Evolutionary conservation across 345 rosid genomes (phyloP).

Genomic region (Melaleuca quinquenervia): DNA sequence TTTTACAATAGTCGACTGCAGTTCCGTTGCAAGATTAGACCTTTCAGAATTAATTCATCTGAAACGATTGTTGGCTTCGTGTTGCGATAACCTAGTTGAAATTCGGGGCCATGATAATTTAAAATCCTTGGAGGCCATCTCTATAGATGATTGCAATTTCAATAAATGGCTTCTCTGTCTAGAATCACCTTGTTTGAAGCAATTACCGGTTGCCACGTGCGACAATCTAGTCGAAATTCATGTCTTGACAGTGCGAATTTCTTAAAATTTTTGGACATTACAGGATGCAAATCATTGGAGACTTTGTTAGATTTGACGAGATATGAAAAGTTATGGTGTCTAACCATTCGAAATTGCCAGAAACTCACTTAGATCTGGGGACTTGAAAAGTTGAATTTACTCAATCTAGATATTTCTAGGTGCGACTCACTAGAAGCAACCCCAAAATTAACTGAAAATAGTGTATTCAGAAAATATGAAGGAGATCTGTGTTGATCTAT

Average conservation of each 20-base stretch:
- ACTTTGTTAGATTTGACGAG: background rate
- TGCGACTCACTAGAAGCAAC: background rate
- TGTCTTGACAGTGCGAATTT: rapidly evolving
- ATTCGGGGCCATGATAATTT: background rate
- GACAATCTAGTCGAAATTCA: background rate
- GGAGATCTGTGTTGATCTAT: background rate
- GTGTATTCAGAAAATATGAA: background rate
- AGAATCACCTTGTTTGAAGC: background rate
- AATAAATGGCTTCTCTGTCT: background rate
- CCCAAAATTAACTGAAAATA: background rate
- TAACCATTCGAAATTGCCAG: background rate
- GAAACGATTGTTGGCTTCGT: background rate
- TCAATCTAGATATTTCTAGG: background rate
- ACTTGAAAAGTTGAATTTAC: background rate
- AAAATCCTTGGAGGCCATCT: background rate
- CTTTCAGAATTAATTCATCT: background rate
- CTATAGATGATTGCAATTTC: background rate
- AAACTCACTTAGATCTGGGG: background rate
- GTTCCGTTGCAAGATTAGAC: background rate
- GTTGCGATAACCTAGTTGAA: background rate
- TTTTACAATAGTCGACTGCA: background rate
- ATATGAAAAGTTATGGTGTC: background rate
- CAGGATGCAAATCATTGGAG: background rate
- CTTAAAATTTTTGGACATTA: background rate
- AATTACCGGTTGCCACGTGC: rapidly evolving